These are phyloP conservation scores for Picochlorum sp. DNA, from an alignment of 139 green algal genomes.

Conservation along the genomic window DNA sequence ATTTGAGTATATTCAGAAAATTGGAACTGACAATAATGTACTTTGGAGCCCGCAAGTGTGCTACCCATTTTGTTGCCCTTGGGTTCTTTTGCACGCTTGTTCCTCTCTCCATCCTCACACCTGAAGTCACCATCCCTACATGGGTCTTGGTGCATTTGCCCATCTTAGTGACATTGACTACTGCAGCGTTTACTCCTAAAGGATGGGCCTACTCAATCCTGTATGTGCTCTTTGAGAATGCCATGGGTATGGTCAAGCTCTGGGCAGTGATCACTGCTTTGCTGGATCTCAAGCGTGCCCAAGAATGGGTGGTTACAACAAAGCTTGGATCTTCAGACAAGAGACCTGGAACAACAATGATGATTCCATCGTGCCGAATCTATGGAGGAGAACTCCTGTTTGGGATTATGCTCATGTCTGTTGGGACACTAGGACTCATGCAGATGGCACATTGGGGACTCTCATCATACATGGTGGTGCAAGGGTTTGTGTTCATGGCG, in stretches of 20 bases:
- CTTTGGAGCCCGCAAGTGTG: constrained; percentile 70
- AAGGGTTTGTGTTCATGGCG: constrained; percentile 62
- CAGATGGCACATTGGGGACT: constrained; percentile 41
- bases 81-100: constrained; percentile 79
- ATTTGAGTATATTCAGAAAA: constrained; percentile 47
- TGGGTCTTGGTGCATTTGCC: constrained; percentile 78
- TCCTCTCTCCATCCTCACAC: constrained; percentile 33
- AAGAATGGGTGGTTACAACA: constrained; percentile 84
- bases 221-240: constrained; percentile 87
- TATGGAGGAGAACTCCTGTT: constrained; percentile 59
- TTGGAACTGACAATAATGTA: constrained; percentile 70
- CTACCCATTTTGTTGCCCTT: constrained; percentile 69
- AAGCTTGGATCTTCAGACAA: constrained; percentile 60
- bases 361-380: constrained; percentile 37
- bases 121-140: constrained; percentile 56
- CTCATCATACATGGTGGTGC: constrained; percentile 62
- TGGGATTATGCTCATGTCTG: constrained; percentile 46
- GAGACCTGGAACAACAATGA: constrained; percentile 27
- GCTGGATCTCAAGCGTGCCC: constrained; percentile 58
- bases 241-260: constrained; percentile 78
- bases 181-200: constrained; percentile 56
- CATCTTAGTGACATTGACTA: constrained; percentile 64
- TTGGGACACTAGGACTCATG: constrained; percentile 56
- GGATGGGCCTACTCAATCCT: constrained; percentile 55
- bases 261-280: constrained; percentile 51